A percentile compares a stretch with the other conserved stretches of the same genome.
Evolutionary conservation across 148 eudicot genomes (phyloP).

Genomic region (Pharnaceum exiguum): DNA sequence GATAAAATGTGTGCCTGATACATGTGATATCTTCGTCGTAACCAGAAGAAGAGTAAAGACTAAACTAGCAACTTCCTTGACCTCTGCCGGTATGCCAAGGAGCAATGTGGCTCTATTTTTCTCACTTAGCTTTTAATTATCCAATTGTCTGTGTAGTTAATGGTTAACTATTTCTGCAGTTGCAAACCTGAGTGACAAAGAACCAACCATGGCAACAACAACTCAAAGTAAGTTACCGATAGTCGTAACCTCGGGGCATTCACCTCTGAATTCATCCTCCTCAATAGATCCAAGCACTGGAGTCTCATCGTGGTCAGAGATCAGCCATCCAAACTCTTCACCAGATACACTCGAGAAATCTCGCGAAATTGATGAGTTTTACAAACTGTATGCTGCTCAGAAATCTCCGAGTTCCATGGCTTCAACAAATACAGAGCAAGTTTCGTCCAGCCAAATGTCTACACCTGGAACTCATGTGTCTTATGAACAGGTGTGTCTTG

Average conservation of each 20-base stretch:
- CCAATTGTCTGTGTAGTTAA: neutral
- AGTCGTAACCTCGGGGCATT: constrained; percentile 19
- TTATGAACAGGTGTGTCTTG: constrained; percentile 22
- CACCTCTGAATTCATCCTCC: constrained; percentile 24
- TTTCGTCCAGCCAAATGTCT: constrained; percentile 18
- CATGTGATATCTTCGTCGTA: constrained; percentile 57
- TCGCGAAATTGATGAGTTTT: constrained; percentile 12
- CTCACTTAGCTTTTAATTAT: neutral
- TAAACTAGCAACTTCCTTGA: constrained; percentile 34
- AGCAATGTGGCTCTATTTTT: neutral
- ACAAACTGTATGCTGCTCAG: constrained; percentile 13
- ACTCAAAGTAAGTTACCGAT: constrained; percentile 9
- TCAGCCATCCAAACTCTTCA: constrained; percentile 23
- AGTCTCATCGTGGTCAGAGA: constrained; percentile 24
- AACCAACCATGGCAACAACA: neutral
- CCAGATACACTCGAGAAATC: constrained; percentile 11
- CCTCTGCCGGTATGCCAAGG: constrained; percentile 32
- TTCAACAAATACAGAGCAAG: constrained; percentile 34
- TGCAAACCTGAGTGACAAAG: neutral
- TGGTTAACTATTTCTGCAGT: constrained; percentile 8
- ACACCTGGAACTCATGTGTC: constrained; percentile 18
- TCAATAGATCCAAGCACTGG: constrained; percentile 20
- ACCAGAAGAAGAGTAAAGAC: constrained; percentile 49
- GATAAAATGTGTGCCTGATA: constrained; percentile 51
- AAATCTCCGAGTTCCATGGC: constrained; percentile 20